Evolutionary conservation across 1,284 basidiomycete genomes (phyloP).

Genomic region (Rhodotorula mucilaginosa): DNA sequence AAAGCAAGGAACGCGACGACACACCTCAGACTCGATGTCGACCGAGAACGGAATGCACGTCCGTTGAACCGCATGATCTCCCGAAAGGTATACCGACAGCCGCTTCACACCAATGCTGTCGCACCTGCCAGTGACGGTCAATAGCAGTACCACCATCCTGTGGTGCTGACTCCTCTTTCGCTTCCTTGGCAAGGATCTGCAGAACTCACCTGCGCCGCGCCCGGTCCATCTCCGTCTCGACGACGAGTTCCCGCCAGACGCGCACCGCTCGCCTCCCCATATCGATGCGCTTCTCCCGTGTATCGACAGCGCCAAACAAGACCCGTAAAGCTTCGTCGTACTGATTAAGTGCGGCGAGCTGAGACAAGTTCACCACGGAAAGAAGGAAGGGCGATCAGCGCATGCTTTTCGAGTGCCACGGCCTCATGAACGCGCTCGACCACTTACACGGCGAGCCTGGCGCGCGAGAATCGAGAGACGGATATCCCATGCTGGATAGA

Average conservation of each 20-base stretch:
- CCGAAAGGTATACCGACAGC: background rate
- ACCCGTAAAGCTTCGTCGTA: background rate
- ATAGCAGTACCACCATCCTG: too few species aligned
- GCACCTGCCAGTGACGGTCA: background rate
- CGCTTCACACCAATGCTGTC: background rate
- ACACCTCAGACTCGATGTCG: background rate
- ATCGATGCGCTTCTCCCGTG: background rate
- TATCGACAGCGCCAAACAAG: conserved; percentile 9
- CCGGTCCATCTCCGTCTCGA: background rate
- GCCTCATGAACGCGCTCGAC: background rate
- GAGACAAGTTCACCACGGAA: too few species aligned
- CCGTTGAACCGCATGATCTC: background rate
- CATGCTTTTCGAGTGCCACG: background rate
- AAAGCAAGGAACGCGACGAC: background rate
- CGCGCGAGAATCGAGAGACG: conserved; percentile 5
- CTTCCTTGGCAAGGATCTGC: too few species aligned
- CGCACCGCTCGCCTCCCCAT: conserved; percentile 9
- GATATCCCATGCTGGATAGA: conserved; percentile 2
- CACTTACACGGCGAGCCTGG: background rate
- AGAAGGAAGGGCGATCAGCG: background rate
- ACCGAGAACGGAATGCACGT: background rate
- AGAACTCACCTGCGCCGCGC: background rate
- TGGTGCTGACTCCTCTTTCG: too few species aligned
- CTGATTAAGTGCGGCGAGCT: conserved; percentile 1
- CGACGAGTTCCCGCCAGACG: conserved; percentile 3